Evolutionary conservation across 495 filamentous ascomycete species (phyloP), one percentile per base, ranked within the genome.

Genomic region (Talaromyces wortmannii): DNA sequence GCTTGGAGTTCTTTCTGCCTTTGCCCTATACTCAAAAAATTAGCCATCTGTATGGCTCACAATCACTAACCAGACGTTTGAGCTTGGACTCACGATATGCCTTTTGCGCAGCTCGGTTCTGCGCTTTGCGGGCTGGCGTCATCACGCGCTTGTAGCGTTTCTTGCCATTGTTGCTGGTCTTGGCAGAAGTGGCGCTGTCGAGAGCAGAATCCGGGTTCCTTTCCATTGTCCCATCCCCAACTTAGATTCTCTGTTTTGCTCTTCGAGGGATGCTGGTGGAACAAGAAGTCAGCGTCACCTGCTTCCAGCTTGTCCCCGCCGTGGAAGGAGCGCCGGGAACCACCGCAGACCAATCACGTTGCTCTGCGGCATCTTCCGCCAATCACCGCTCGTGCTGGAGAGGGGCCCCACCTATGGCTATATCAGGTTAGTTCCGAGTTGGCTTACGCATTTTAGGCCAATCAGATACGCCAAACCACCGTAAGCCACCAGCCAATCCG

Each of bases 61-160:
- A 8, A 7, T 6, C 8, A 33, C 11, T 8, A 16, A 8, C 15
- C 5, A 8, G 30, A 11, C 17, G 3, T 18, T 16, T 15, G 6
- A 29, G 32, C 15, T 13, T 0, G 15, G 6, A 16, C 68, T 44
- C 60, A 77, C 74, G 65, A 48, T 69, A 77, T 6, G 63, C 61
- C 53, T 63, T 62, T 55, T 77, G 74, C n/a, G 71, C 68, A 15
- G 66, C 52, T 23, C 64, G 57, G 36, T 77, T 77, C 54, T 75
- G 72, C 40, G 70, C 66, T 59, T 65, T 68, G 7, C 72, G 64
- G 31, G 74, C 72, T 11, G 59, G 58, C 4, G 74, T 77, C 36
- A 75, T 58, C n/a, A 68, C 55, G 13, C 74, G 65, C 57, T 67
- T 72, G 44, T 46, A 55, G 50, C 40, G 52, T 48, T 30, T 50